Evolutionary conservation across 345 rosid species (phyloP), one percentile per base, ranked within the genome.

Genomic region (Murraya koenigii): DNA sequence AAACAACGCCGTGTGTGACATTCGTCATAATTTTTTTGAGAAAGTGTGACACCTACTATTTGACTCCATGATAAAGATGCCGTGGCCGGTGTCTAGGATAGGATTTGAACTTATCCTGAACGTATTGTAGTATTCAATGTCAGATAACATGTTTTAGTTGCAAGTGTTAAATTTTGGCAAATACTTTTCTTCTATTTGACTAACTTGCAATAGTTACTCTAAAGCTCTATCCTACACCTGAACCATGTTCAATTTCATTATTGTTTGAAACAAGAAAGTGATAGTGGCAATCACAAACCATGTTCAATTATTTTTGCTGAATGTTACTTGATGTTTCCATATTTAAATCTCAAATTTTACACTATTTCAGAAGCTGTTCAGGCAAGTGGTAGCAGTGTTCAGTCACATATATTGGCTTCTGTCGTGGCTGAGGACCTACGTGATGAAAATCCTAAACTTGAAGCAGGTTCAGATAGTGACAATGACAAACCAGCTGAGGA

Each of bases 381-480:
- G 81, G 82, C 86, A 65, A 82, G 78, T 10, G 68, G 47, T 66
- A 87, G 82, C 66, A 71, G 59, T 49, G 55, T 39, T 75, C 65
- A 72, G 62, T 68, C 85, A 54, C 59, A 63, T 71, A 26, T 75
- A 8, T 68, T 56, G 68, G 75, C 79, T 71, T 60, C 81, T 38
- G 76, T 80, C 66, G 80, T 78, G 83, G 82, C 54, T 30, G 88
- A 75, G 32, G 86, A 79, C 75, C 65, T 80, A 19, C 80, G 75
- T 64, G 78, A 62, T 78, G 87, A 76, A 52, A 85, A 72, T 71
- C 84, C 78, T 25, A 79, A 79, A 69, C 74, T 77, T 63, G 91
- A 86, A 61, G 88, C 85, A 61, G 81, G 73, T 68, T 81, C 90
- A 14, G 90, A 87, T 56, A 89, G 80, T 72, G 88, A 84, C 63